Evolutionary conservation across 2,329 filamentous ascomycete species (phyloP).

Genomic region (Aureobasidium zeae): DNA sequence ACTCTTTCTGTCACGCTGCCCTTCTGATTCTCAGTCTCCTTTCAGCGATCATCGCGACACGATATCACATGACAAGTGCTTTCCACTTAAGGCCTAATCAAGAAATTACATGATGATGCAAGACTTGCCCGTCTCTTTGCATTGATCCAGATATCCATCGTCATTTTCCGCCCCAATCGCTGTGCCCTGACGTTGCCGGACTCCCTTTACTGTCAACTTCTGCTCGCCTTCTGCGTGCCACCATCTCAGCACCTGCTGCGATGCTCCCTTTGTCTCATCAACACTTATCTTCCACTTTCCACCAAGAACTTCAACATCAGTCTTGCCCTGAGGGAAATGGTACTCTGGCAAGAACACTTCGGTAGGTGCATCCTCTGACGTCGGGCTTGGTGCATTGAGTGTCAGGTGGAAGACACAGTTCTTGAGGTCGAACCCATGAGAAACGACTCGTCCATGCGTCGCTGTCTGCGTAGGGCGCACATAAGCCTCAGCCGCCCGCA

Average conservation of each 20-base stretch:
- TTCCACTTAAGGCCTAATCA: not conserved
- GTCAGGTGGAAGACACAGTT: conserved; percentile 68
- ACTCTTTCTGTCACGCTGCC: too few species aligned
- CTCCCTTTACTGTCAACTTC: conserved; percentile 63
- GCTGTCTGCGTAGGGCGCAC: conserved; percentile 73
- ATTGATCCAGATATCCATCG: conserved; percentile 65
- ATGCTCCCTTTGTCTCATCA: conserved; percentile 53
- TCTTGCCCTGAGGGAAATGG: conserved; percentile 73
- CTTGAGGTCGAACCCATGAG: conserved; percentile 73
- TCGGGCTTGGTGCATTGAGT: conserved; percentile 52
- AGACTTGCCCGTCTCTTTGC: conserved; percentile 24
- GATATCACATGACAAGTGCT: conserved; percentile 13
- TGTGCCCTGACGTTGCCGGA: conserved; percentile 49
- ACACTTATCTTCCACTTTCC: conserved; percentile 83
- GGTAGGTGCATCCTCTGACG: conserved; percentile 59
- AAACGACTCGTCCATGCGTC: conserved; percentile 60
- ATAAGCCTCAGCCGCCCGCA: conserved; percentile 86
- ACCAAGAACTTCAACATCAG: conserved; percentile 64
- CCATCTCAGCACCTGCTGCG: conserved; percentile 72
- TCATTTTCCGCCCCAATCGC: conserved; percentile 45
- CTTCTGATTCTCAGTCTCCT: too few species aligned
- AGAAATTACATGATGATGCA: conserved; percentile 6
- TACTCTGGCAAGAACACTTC: conserved; percentile 81
- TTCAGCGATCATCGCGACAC: conserved; percentile 2
- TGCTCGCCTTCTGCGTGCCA: conserved; percentile 88